Conservation (phyloP, 176 grass and related monocot genomes). For the Rhynchospora breviuscula region DNA sequence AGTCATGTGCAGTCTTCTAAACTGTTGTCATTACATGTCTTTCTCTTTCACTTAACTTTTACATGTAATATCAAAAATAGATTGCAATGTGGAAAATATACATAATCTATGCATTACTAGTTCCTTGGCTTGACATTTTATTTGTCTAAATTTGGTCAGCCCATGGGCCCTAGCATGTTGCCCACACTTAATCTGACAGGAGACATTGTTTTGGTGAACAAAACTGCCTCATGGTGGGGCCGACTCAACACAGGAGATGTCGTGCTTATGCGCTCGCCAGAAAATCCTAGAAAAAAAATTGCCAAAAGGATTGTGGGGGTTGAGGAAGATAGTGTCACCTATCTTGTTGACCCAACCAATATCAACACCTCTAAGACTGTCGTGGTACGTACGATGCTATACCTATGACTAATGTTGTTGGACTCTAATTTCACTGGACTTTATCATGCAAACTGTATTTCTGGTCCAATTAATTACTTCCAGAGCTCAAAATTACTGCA, state of each 20-base stretch:
- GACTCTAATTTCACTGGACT: not conserved
- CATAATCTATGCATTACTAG: not conserved
- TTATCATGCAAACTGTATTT: not conserved
- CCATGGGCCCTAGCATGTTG: constrained; percentile 71
- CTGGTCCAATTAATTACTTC: not conserved
- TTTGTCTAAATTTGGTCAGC: constrained; percentile 17
- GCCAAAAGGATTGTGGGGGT: constrained; percentile 61
- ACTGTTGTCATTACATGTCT: not conserved
- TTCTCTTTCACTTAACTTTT: not conserved
- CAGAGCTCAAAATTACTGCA: not conserved
- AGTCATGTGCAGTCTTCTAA: too few relatives aligned
- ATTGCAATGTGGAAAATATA: not conserved
- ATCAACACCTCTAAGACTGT: constrained; percentile 43
- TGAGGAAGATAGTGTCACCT: constrained; percentile 58
- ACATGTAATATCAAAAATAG: not conserved
- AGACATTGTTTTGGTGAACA: constrained; percentile 58
- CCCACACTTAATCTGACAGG: constrained; percentile 64
- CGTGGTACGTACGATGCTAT: constrained; percentile 32
- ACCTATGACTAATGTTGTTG: not conserved
- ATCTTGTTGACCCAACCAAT: constrained; percentile 41
- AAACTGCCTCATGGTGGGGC: constrained; percentile 30
- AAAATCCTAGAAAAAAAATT: constrained; percentile 57
- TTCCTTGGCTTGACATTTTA: not conserved
- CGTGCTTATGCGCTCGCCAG: constrained; percentile 58
- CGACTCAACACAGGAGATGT: constrained; percentile 46